These are phyloP conservation scores for Arxiozyma telluris DNA, from an alignment of 1,139 yeast species.

Conservation along the genomic window DNA sequence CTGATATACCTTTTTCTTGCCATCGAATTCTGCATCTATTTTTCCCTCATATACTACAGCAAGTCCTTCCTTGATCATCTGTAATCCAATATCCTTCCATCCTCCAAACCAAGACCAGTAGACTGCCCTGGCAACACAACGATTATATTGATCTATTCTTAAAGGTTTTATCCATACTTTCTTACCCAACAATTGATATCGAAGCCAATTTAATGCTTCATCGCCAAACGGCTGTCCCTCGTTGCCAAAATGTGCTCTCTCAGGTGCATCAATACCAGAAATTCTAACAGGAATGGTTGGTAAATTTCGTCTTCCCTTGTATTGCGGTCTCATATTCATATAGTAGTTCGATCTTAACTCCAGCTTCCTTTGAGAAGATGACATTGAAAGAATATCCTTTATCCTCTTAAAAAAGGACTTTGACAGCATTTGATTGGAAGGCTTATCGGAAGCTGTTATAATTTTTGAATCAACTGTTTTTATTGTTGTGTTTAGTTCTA, in stretches of 20 bases:
- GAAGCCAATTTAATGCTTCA: slow-evolving; percentile 76
- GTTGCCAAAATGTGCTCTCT: slow-evolving; percentile 87
- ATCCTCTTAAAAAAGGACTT: not conserved
- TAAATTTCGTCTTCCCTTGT: slow-evolving; percentile 45
- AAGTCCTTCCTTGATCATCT: slow-evolving; percentile 75
- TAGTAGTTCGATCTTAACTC: slow-evolving; percentile 25
- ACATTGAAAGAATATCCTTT: not conserved
- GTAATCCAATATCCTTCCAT: slow-evolving; percentile 69
- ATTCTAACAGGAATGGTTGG: slow-evolving; percentile 50
- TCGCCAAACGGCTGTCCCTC: slow-evolving; percentile 85
- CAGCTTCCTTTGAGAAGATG: not conserved
- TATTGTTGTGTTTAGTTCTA: slow-evolving; percentile 9
- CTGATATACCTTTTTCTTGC: slow-evolving; percentile 52
- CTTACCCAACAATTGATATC: slow-evolving; percentile 52
- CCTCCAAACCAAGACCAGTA: slow-evolving; percentile 59
- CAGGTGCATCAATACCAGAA: slow-evolving; percentile 98
- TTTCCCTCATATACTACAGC: slow-evolving; percentile 85
- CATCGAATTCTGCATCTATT: slow-evolving; percentile 78
- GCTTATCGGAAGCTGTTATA: not conserved
- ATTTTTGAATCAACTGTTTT: not conserved
- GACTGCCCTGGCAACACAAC: slow-evolving; percentile 77
- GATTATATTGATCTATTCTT: slow-evolving; percentile 75
- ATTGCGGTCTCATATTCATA: slow-evolving; percentile 31
- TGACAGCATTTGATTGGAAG: not conserved
- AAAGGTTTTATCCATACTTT: slow-evolving; percentile 69